Conservation (phyloP, 163 green algal species). For the Chlamydomonas reinhardtii region DNA sequence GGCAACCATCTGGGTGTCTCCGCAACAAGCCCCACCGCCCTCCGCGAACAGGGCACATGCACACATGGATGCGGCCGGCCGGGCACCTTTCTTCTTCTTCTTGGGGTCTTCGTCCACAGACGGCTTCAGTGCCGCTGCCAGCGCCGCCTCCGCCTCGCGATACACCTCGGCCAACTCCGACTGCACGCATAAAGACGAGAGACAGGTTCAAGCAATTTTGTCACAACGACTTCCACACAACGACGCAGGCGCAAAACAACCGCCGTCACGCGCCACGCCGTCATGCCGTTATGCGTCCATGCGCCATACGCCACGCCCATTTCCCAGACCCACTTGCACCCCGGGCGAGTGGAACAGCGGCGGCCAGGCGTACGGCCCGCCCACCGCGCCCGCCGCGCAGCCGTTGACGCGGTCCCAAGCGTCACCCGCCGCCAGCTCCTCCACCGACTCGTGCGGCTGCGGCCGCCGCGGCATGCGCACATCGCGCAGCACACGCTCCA, state of each 20-base stretch:
- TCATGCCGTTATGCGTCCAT: too few species aligned
- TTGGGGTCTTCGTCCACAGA: constrained; percentile 26
- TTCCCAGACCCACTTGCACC: too few species aligned
- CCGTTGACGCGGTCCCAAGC: constrained; percentile 32
- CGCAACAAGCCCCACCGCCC: too few species aligned
- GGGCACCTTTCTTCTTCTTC: constrained; percentile 20
- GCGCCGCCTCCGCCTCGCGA: not conserved
- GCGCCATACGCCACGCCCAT: too few species aligned
- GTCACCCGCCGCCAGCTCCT: constrained; percentile 15
- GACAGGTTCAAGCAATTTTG: too few species aligned
- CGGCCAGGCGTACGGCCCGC: constrained; percentile 20
- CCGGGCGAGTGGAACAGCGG: constrained; percentile 24
- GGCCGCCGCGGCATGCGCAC: constrained; percentile 20
- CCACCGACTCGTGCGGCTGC: not conserved
- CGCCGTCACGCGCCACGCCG: too few species aligned
- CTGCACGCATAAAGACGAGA: not conserved
- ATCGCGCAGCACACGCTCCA: constrained; percentile 36
- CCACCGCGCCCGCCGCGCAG: not conserved
- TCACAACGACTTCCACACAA: too few species aligned
- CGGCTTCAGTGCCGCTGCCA: not conserved
- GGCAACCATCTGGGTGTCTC: too few species aligned
- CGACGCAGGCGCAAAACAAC: too few species aligned
- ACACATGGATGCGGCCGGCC: too few species aligned
- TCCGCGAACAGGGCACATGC: too few species aligned
- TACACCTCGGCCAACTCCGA: constrained; percentile 32